These are phyloP conservation scores for Yamadazyma blattariae DNA, from an alignment of 1,139 yeast genomes.

Conservation along the genomic window DNA sequence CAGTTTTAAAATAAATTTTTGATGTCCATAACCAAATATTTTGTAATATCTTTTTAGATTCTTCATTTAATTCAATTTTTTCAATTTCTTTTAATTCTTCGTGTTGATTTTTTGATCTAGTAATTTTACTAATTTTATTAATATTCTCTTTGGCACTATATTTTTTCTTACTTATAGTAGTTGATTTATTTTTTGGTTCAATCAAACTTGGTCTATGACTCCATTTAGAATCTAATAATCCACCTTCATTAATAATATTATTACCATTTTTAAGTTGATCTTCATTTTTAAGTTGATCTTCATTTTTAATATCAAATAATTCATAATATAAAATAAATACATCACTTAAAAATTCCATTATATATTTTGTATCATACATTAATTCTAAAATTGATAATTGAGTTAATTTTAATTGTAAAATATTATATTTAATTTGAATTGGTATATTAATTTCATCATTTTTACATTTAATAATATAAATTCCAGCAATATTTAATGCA, in stretches of 20 bases:
- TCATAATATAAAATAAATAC: slow-evolving; percentile 60
- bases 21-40: slow-evolving; percentile 76
- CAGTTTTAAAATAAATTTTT: slow-evolving; percentile 58
- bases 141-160: slow-evolving; percentile 20
- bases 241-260: slow-evolving; percentile 3
- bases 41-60: slow-evolving; percentile 43
- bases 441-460: slow-evolving; percentile 28
- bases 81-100: slow-evolving; percentile 8
- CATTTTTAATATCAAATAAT: slow-evolving; percentile 42
- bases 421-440: slow-evolving; percentile 46
- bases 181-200: slow-evolving; percentile 28
- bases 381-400: slow-evolving; percentile 71
- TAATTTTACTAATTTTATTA: slow-evolving; percentile 17
- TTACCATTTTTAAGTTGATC: slow-evolving; percentile 11
- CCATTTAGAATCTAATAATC: slow-evolving; percentile 28
- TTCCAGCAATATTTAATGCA: slow-evolving; percentile 44
- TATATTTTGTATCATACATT: slow-evolving; percentile 55
- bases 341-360: slow-evolving; percentile 65
- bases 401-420: slow-evolving; percentile 71
- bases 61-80: slow-evolving; percentile 9
- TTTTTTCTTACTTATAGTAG: slow-evolving; percentile 12
- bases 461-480: slow-evolving; percentile 30
- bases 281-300: slow-evolving; percentile 19
- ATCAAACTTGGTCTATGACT: slow-evolving; percentile 48
- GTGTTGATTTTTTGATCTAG: background rate